Base-by-base conservation (phyloP, 805 yeast genomes). In the Yamadazyma sp. region DNA sequence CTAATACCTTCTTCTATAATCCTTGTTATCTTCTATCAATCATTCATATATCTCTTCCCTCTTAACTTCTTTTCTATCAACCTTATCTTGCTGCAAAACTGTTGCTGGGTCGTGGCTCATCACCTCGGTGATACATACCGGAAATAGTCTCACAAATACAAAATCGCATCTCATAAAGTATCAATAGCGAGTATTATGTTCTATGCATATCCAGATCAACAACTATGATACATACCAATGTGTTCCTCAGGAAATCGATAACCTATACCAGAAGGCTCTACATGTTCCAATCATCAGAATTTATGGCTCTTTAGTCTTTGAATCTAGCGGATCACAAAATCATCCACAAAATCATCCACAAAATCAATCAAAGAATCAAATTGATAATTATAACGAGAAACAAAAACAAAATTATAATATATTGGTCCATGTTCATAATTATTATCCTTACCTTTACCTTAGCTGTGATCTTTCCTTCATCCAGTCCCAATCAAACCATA, bases 391-490 rank as follows among this genome's bases (percentile, higher is more conserved):
- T 19, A 69, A 71, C 8, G 26, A 39, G 4, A 16, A 23, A 46
- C 75, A 25, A 19, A 38, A 42, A 20, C 16, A 24, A 7, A 29
- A 39, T 22, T 60, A 50, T 44, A 58, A 60, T 39, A 44, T 57
- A 1, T 36, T 67, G 10, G 73, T 83, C 1, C 96, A 93, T 55
- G 62, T 93, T 7, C 98, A 89, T 60, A 89, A 91, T 25, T 75
- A 76, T 13, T 86, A 71, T 44, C 98, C 98, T 0, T 93, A 91
- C 51, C 45, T 91, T 2, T 88, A 73, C 51, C 65, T 89, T 2
- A 77, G 75, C 23, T 81, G 81, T 49, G 65, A 63, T 27, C 82
- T 79, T 8, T 42, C 59, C 29, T 39, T 30, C 23, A 22, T 30
- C 2, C 32, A 36, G 16, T 8, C 30, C 12, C 8, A 19, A 2